Base-by-base conservation (phyloP, 768 basidiomycete genomes). In the Mycena albidolilacea region DNA sequence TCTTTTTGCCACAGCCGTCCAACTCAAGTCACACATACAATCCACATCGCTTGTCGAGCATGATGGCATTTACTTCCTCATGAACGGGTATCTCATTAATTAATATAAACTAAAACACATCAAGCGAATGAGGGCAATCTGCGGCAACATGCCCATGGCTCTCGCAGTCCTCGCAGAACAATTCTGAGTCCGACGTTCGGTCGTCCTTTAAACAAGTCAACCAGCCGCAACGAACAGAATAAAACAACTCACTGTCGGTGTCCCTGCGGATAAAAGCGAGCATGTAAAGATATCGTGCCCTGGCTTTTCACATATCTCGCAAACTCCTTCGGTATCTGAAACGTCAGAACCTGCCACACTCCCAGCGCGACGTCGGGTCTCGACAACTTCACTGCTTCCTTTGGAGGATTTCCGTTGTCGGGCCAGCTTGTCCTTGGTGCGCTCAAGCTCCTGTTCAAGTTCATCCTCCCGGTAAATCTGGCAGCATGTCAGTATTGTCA, bases 391-490 rank as follows among this genome's bases (percentile, higher is more conserved):
- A 43, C 68, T 76, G 60, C 81, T 81, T 61, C 81, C 83, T 69
- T 87, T 88, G 73, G 90, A 89, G 19, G 85, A 84, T 78, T 92
- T 93, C 80, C 91, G 92, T 74, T 90, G 87, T 58, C 89, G 88
- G 7, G 89, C 79, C 52, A 94, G 84, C 77, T 92, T 93, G 35
- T 94, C 92, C 76, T 93, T 94, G 63, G 93, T 81, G 11, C 89
- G 88, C 78, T 95, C 93, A 41, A 97, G 80, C 78, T 97, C 95
- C 78, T 91, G 90, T 78, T 97, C 96, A 38, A 97, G 89, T 75
- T 96, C 95, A 78, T 96, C 96, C 90, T 95, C 96, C 52, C 92
- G 91, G 79, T 96, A 96, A 74, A 97, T 96, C 94, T 95, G 72
- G 14, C 41, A 8, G 64, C 44, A 70, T 37, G 38, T 64, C 15